Evolutionary conservation across 2,329 filamentous ascomycete genomes (phyloP).

Genomic region (Lecanicillium sp.): DNA sequence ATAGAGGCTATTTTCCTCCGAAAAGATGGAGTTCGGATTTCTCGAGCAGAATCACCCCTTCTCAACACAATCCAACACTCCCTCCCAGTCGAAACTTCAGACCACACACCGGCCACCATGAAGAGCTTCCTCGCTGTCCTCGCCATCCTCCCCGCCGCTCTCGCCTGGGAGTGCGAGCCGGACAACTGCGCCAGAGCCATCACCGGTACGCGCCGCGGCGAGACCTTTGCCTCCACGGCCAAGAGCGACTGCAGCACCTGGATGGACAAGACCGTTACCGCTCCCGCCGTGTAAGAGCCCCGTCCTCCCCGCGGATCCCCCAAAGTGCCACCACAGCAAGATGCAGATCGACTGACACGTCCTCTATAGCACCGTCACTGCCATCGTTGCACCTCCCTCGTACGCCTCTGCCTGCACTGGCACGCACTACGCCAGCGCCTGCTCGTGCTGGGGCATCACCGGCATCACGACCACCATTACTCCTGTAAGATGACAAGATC

Average conservation of each 20-base stretch:
- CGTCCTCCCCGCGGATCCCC: too few species aligned
- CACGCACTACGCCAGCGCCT: conserved; percentile 6
- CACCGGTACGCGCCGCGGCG: conserved; percentile 6
- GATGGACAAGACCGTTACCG: conserved; percentile 3
- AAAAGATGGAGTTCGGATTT: background rate
- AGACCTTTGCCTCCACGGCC: background rate
- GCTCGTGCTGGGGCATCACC: conserved; percentile 9
- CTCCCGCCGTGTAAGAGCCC: conserved; percentile 7
- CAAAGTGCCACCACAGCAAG: background rate
- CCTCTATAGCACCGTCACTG: background rate
- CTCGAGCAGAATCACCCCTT: background rate
- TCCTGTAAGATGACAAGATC: conserved; percentile 3
- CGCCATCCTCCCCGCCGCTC: background rate
- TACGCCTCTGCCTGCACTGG: conserved; percentile 7
- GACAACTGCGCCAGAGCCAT: conserved; percentile 10
- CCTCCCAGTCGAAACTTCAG: too few species aligned
- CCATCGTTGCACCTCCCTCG: background rate
- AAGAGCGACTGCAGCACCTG: conserved; percentile 4
- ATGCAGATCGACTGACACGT: background rate
- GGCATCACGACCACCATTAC: conserved; percentile 2
- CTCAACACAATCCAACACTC: background rate
- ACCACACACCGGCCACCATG: conserved; percentile 1
- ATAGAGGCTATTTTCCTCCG: background rate
- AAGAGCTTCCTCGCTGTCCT: background rate
- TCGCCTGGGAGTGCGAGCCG: conserved; percentile 1